Conservation (phyloP, 2,329 filamentous ascomycete genomes). For the Clonostachys sp. region DNA sequence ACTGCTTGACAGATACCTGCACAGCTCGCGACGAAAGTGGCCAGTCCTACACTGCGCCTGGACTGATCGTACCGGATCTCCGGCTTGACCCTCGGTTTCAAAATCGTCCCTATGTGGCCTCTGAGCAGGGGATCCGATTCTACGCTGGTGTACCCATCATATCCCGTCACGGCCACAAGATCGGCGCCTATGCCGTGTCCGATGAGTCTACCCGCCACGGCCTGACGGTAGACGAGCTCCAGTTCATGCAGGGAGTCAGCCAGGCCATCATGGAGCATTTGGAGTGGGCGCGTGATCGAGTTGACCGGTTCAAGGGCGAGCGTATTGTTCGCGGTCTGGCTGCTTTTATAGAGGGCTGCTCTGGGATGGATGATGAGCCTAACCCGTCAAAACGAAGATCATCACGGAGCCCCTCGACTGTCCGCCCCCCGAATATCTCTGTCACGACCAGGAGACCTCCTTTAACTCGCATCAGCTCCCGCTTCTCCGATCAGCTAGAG, state of each 20-base stretch:
- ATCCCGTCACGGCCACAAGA: slow-evolving; percentile 45
- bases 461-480: not conserved
- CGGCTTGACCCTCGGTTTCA: slow-evolving; percentile 23
- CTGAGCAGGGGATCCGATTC: slow-evolving; percentile 24
- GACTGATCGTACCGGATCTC: slow-evolving; percentile 20
- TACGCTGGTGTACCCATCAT: slow-evolving; percentile 51
- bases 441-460: not conserved
- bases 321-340: slow-evolving; percentile 50
- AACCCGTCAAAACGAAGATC: not conserved
- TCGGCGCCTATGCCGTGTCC: slow-evolving; percentile 56
- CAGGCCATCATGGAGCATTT: slow-evolving; percentile 56
- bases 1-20: slow-evolving; percentile 13
- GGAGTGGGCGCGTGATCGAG: slow-evolving; percentile 47
- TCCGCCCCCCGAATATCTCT: not conserved
- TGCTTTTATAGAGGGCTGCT: slow-evolving; percentile 42
- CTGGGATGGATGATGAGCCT: not conserved
- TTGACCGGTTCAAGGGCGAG: slow-evolving; percentile 46
- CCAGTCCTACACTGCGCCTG: slow-evolving; percentile 16
- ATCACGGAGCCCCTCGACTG: not conserved
- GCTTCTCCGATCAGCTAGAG: not conserved
- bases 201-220: slow-evolving; percentile 51
- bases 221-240: slow-evolving; percentile 38
- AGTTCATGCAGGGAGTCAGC: slow-evolving; percentile 52
- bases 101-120: slow-evolving; percentile 20
- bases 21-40: slow-evolving; percentile 14